Percentiles rank a stretch among this genome's conserved stretches.
Evolutionary conservation across 2,329 filamentous ascomycete genomes (phyloP).

Genomic region (Fusarium sp.): DNA sequence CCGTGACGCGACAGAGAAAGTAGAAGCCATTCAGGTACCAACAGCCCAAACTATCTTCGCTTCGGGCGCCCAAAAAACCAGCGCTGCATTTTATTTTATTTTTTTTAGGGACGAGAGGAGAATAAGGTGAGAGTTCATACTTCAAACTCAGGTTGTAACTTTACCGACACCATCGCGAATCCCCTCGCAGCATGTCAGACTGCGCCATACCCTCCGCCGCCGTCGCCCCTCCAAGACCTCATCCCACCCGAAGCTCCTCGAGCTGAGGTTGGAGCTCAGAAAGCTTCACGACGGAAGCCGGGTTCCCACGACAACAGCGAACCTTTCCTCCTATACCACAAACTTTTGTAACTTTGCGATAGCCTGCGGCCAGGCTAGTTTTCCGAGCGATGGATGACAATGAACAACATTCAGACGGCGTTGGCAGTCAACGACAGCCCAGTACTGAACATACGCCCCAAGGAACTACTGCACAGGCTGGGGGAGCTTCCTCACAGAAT

Average conservation of each 20-base stretch:
- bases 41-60: slow-evolving; percentile 10
- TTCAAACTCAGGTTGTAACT: slow-evolving; percentile 29
- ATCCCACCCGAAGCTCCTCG: slow-evolving; percentile 28
- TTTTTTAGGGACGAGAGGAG: background rate
- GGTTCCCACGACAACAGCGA: slow-evolving; percentile 8
- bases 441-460: slow-evolving; percentile 54
- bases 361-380: slow-evolving; percentile 17
- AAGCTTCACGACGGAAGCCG: slow-evolving; percentile 16
- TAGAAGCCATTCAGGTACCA: slow-evolving; percentile 20
- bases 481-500: slow-evolving; percentile 46
- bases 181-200: slow-evolving; percentile 46
- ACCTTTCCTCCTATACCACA: background rate
- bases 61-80: slow-evolving; percentile 1
- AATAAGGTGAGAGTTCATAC: slow-evolving; percentile 1
- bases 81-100: background rate
- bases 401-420: slow-evolving; percentile 45
- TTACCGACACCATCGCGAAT: slow-evolving; percentile 17
- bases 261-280: slow-evolving; percentile 31
- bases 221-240: slow-evolving; percentile 37
- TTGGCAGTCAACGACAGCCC: slow-evolving; percentile 48
- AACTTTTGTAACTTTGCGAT: slow-evolving; percentile 6
- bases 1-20: slow-evolving; percentile 27
- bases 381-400: slow-evolving; percentile 50
- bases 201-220: slow-evolving; percentile 38
- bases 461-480: slow-evolving; percentile 36